These are phyloP conservation scores for Fraxinus excelsior DNA, from an alignment of 257 asterid genomes.

Conservation along the genomic window DNA sequence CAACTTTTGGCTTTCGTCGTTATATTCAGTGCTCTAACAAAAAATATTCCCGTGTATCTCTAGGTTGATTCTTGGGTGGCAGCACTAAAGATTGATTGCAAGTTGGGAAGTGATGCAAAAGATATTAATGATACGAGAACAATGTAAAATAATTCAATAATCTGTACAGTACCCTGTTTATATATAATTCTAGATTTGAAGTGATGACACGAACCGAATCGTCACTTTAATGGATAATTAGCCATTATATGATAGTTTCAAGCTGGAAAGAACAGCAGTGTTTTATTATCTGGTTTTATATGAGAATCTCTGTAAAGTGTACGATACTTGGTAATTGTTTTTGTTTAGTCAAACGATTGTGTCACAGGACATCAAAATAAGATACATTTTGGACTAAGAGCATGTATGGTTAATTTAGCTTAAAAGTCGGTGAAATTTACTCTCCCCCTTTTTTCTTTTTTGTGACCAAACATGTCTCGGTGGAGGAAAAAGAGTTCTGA, in stretches of 20 bases:
- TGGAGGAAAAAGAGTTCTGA: no score
- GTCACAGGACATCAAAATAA: not conserved
- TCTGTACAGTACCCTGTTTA: not conserved
- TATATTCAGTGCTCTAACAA: slow-evolving; percentile 1
- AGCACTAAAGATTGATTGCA: slow-evolving; percentile 52
- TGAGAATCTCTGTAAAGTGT: not conserved
- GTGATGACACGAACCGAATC: not conserved
- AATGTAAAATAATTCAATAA: slow-evolving; percentile 20
- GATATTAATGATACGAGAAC: slow-evolving; percentile 23
- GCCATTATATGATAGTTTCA: not conserved
- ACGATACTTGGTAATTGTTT: not conserved
- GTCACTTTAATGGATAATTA: not conserved
- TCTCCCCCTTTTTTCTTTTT: no score
- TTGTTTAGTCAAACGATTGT: not conserved
- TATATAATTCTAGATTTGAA: slow-evolving; percentile 19
- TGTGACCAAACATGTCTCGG: not conserved
- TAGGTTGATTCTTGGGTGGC: slow-evolving; percentile 86
- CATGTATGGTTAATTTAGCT: not conserved
- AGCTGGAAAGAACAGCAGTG: not conserved
- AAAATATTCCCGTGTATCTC: slow-evolving; percentile 14
- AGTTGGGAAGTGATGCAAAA: slow-evolving; percentile 37
- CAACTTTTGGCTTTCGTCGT: not conserved
- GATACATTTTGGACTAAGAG: not conserved
- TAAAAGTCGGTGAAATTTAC: no score
- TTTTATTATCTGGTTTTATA: not conserved